Evolutionary conservation across 2,329 filamentous ascomycete species (phyloP).

Genomic region (Beauveria pseudobassiana): DNA sequence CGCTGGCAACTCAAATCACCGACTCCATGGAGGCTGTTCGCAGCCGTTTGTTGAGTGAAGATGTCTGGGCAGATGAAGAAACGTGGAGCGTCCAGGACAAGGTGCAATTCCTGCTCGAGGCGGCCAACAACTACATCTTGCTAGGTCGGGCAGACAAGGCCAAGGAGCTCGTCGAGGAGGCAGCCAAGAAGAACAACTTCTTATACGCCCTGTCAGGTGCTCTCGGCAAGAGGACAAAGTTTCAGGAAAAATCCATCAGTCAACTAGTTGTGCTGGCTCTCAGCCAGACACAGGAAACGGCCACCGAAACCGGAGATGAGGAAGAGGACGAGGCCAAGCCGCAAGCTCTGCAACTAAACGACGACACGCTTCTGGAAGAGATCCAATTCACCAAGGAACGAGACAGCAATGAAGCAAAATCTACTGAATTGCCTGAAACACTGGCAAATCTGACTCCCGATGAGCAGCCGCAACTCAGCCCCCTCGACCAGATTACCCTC

Average conservation of each 20-base stretch:
- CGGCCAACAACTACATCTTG: constrained; percentile 74
- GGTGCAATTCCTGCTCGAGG: constrained; percentile 70
- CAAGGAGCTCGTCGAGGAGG: constrained; percentile 59
- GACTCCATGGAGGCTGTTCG: constrained; percentile 36
- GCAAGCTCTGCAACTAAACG: constrained; percentile 70
- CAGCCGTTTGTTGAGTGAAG: constrained; percentile 26
- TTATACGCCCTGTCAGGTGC: constrained; percentile 78
- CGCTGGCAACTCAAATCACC: constrained; percentile 44
- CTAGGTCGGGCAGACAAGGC: constrained; percentile 76
- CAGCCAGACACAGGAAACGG: constrained; percentile 44
- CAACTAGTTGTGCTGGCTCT: constrained; percentile 87
- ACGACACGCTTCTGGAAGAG: constrained; percentile 85
- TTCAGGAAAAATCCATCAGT: constrained; percentile 71
- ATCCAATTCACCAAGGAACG: constrained; percentile 66
- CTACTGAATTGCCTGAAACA: constrained; percentile 45
- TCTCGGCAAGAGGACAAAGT: constrained; percentile 77
- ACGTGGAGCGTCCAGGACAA: constrained; percentile 42
- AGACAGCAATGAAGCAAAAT: constrained; percentile 29
- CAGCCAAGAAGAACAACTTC: constrained; percentile 61
- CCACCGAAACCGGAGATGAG: constrained; percentile 7
- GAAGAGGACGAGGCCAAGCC: constrained; percentile 37
- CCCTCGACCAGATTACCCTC: constrained; percentile 84
- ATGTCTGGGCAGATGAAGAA: constrained; percentile 29
- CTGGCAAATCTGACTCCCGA: constrained; percentile 64
- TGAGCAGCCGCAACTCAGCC: constrained; percentile 71